These are phyloP conservation scores for Helenozyma baotianmanensis DNA, from an alignment of 805 yeast genomes.

Conservation along the genomic window DNA sequence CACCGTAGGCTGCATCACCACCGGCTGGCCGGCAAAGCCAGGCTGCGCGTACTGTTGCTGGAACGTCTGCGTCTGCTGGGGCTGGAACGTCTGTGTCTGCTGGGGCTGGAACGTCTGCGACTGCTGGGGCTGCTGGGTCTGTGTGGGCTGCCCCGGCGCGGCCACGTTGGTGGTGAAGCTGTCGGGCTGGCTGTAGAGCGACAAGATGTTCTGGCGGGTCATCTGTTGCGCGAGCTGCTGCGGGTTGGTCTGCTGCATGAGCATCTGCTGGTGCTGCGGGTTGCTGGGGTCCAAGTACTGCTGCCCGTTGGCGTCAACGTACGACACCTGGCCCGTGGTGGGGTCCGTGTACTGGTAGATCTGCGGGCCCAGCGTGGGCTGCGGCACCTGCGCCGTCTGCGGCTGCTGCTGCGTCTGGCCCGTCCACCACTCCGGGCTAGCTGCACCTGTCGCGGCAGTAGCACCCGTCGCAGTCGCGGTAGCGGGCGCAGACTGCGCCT, in stretches of 20 bases:
- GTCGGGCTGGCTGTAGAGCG: slow-evolving; percentile 38
- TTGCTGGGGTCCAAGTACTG: slow-evolving; percentile 31
- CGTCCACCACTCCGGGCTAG: slow-evolving; percentile 30
- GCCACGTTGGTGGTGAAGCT: slow-evolving; percentile 46
- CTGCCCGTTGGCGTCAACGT: slow-evolving; percentile 66
- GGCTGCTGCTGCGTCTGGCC: slow-evolving; percentile 5
- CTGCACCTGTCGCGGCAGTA: slow-evolving; percentile 10
- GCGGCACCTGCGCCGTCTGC: slow-evolving; percentile 9
- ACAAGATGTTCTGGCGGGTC: slow-evolving; percentile 30
- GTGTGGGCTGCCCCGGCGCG: slow-evolving; percentile 35
- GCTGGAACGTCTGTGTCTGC: slow-evolving; percentile 3
- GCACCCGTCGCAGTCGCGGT: slow-evolving; percentile 17
- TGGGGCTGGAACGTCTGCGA: slow-evolving; percentile 8
- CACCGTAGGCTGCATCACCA: slow-evolving; percentile 1
- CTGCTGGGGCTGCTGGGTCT: slow-evolving; percentile 3
- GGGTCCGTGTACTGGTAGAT: slow-evolving; percentile 71
- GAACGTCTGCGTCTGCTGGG: neutral
- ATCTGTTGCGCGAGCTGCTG: slow-evolving; percentile 26
- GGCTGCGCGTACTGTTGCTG: slow-evolving; percentile 1
- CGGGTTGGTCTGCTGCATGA: slow-evolving; percentile 28
- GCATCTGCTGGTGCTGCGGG: slow-evolving; percentile 30
- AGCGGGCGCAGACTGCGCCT: slow-evolving; percentile 4
- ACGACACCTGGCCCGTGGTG: slow-evolving; percentile 59
- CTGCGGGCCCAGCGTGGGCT: slow-evolving; percentile 35
- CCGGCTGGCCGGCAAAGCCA: neutral